Conservation (phyloP, 2,329 filamentous ascomycete genomes). For the Fusarium globosum region DNA sequence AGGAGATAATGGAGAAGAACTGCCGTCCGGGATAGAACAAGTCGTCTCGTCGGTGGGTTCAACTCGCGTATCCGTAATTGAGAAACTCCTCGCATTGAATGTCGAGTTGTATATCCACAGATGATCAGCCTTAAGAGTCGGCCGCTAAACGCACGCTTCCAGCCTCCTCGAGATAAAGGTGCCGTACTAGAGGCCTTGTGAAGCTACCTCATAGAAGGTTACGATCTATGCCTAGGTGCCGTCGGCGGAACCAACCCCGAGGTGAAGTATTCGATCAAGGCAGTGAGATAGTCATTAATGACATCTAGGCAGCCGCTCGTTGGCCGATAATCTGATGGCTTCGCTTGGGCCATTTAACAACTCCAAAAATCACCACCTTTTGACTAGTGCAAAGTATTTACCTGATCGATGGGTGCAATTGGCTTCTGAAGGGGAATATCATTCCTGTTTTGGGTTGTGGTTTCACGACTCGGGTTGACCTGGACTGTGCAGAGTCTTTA, state of each 20-base stretch:
- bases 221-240: neutral
- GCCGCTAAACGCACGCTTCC: conserved; percentile 6
- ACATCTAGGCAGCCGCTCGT: conserved; percentile 21
- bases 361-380: conserved; percentile 26
- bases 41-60: neutral
- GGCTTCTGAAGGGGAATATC: conserved; percentile 1
- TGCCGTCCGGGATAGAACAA: neutral
- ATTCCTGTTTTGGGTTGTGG: conserved; percentile 16
- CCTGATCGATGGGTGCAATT: conserved; percentile 3
- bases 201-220: neutral
- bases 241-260: conserved; percentile 4
- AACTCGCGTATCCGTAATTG: neutral
- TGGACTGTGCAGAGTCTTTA: conserved; percentile 27
- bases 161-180: conserved; percentile 7
- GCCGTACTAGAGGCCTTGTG: neutral
- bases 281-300: conserved; percentile 9
- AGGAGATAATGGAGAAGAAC: neutral
- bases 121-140: conserved; percentile 6
- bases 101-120: conserved; percentile 3
- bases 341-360: neutral
- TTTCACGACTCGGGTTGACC: conserved; percentile 17
- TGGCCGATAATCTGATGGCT: conserved; percentile 5
- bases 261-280: neutral
- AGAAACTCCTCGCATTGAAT: neutral
- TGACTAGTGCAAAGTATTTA: conserved; percentile 18